These are phyloP conservation scores for Peronospora farinosa DNA, from an alignment of 352 stramenopile species.

Conservation along the genomic window DNA sequence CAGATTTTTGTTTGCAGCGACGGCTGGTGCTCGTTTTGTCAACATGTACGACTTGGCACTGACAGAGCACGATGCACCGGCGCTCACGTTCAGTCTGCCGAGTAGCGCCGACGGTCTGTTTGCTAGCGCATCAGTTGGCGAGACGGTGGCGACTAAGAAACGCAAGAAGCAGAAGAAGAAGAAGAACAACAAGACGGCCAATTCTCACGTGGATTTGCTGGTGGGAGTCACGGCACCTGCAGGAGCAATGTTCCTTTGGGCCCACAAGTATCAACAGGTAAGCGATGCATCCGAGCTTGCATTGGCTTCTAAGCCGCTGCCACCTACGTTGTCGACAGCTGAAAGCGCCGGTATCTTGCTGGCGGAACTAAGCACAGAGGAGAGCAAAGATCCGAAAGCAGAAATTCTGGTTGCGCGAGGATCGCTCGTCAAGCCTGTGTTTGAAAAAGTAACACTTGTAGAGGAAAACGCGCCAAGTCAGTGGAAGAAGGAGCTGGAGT, in stretches of 20 bases:
- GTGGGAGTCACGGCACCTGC: constrained; percentile 52
- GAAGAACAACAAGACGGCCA: constrained; percentile 13
- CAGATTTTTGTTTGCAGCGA: constrained; percentile 70
- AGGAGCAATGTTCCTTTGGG: constrained; percentile 67
- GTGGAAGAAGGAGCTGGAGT: constrained; percentile 48
- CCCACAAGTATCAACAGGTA: constrained; percentile 58
- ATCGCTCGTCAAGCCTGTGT: constrained; percentile 68
- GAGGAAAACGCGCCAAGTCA: constrained; percentile 50
- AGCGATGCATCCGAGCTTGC: constrained; percentile 21
- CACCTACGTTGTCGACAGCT: constrained; percentile 30
- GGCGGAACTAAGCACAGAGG: constrained; percentile 28
- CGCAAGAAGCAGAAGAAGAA: constrained; percentile 41
- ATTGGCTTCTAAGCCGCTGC: constrained; percentile 60
- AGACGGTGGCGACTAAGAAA: constrained; percentile 34
- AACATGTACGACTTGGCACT: constrained; percentile 78
- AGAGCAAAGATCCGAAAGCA: constrained; percentile 23
- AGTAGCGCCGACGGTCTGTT: constrained; percentile 49
- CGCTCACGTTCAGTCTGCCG: constrained; percentile 69
- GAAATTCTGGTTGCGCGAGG: constrained; percentile 64
- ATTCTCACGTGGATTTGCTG: constrained; percentile 40
- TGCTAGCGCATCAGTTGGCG: constrained; percentile 26
- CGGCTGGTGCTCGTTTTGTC: constrained; percentile 65
- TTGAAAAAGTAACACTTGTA: constrained; percentile 56
- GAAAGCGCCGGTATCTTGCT: constrained; percentile 43
- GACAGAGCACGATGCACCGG: constrained; percentile 54